A percentile compares a stretch with the other conserved stretches of the same genome.
Evolutionary conservation across 1,284 basidiomycete species (phyloP).

Genomic region (Ceratobasidium theobromae): DNA sequence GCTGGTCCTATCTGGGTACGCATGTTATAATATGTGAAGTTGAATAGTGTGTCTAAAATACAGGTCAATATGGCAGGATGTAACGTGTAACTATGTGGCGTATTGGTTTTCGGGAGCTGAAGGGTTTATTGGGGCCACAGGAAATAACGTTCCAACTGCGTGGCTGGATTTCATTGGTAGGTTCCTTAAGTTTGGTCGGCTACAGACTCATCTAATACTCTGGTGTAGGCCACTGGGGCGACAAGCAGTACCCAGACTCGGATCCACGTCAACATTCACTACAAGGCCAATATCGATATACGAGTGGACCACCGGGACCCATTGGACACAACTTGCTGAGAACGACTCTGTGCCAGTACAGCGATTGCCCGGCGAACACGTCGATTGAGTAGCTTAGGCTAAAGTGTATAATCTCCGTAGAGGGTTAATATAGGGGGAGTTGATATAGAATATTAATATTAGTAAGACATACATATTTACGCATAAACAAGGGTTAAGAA

Average conservation of each 20-base stretch:
- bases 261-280: conserved; percentile 20
- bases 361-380: conserved; percentile 12
- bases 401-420: too few relatives aligned
- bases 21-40: background rate
- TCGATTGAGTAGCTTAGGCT: too few relatives aligned
- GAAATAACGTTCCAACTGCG: conserved; percentile 7
- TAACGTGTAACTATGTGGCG: conserved; percentile 19
- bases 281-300: conserved; percentile 24
- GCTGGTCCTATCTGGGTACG: conserved; percentile 21
- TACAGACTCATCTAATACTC: background rate
- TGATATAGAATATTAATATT: too few relatives aligned
- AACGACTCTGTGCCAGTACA: conserved; percentile 27
- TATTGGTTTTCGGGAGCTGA: conserved; percentile 17
- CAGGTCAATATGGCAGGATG: background rate
- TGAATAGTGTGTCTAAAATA: background rate
- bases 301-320: conserved; percentile 13
- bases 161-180: conserved; percentile 23
- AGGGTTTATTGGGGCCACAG: conserved; percentile 21
- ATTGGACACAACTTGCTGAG: conserved; percentile 24
- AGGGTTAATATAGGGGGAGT: too few relatives aligned
- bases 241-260: conserved; percentile 19
- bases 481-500: background rate
- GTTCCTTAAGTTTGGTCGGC: background rate
- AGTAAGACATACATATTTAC: background rate
- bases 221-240: conserved; percentile 21